phyloP scores from a whole-genome alignment of 257 asterid genomes.

The Plantago ovata region DNA sequence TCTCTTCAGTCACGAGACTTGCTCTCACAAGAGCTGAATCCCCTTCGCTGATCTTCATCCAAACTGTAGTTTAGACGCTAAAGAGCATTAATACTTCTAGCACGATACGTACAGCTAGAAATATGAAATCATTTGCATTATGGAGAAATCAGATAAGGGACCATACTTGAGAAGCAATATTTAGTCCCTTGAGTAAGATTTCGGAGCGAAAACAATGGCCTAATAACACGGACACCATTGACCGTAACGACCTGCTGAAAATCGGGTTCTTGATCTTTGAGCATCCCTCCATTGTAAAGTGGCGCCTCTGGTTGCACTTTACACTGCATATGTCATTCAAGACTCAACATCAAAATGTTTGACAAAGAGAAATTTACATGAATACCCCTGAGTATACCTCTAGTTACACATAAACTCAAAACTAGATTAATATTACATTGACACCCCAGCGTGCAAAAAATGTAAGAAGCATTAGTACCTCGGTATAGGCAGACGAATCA shows the following conservation, averaged over 20 bases:
- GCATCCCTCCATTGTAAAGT: constrained; percentile 46
- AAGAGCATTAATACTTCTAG: background rate
- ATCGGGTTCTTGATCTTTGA: constrained; percentile 28
- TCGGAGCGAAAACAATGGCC: constrained; percentile 30
- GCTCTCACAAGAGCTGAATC: constrained; percentile 32
- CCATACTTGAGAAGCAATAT: constrained; percentile 47
- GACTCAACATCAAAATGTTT: background rate
- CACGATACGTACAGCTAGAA: too few species aligned
- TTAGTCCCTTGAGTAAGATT: constrained; percentile 32
- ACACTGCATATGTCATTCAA: constrained; percentile 28
- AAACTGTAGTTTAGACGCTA: constrained; percentile 22
- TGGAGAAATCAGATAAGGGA: background rate
- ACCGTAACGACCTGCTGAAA: constrained; percentile 9
- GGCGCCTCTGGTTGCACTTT: constrained; percentile 39
- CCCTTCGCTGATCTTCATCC: constrained; percentile 34
- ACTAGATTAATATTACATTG: too few species aligned
- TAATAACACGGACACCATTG: constrained; percentile 22
- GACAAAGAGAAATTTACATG: too few species aligned
- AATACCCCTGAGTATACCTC: too few species aligned
- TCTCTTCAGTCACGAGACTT: constrained; percentile 26
- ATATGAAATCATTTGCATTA: background rate
- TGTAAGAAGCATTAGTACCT: background rate
- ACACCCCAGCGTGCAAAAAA: too few species aligned
- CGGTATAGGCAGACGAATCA: constrained; percentile 48
- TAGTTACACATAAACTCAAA: too few species aligned